Base-by-base conservation (phyloP, 495 filamentous ascomycete species). In the Hapsidospora chrysogenum region DNA sequence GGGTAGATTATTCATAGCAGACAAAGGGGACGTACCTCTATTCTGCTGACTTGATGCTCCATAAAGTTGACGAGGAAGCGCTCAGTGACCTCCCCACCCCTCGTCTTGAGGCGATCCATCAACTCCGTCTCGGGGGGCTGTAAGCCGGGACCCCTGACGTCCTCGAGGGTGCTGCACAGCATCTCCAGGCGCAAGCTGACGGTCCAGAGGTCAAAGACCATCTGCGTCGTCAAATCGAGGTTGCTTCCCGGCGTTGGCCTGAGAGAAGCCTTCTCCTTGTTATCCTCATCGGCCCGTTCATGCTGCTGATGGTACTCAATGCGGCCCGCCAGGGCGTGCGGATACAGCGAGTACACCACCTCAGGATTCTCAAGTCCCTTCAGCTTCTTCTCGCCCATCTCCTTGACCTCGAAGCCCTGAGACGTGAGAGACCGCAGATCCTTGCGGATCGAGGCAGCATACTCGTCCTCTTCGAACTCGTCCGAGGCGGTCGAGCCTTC, bases 351-450 rank as follows among this genome's bases (percentile, higher is more conserved):
- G 51, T 87, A 93, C 35, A 99, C 76, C 35, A 82, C 76, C 52
- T 99, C 89, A 3, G 92, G 89, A 52, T 99, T 99, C 50, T 99
- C 89, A 6, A 99, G 71, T 2, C 89, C 89, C 52, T 99, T 99
- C 22, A 99, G 61, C 46, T 89, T 94, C 28, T 75, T 74, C 47
- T 93, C 81, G 15, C 89, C 89, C 47, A 96, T 80, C 43, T 92
- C 84, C 53, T 94, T 94, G 48, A 95, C 84, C 50, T 92, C 82
- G 48, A 96, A 99, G 13, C 92, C 92, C 60, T 92, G 84, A 41
- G 76, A 84, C 41, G 75, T 85, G 16, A 99, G 65, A 10, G 80
- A 78, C 21, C 85, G 75, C 14, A 97, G 70, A 54, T 97, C 89
- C 27, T 74, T 77, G 40, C 83, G 78, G 41, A 97, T 93, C 20